Evolutionary conservation across 2,329 filamentous ascomycete species (phyloP).

Genomic region (Helminthosporium solani): DNA sequence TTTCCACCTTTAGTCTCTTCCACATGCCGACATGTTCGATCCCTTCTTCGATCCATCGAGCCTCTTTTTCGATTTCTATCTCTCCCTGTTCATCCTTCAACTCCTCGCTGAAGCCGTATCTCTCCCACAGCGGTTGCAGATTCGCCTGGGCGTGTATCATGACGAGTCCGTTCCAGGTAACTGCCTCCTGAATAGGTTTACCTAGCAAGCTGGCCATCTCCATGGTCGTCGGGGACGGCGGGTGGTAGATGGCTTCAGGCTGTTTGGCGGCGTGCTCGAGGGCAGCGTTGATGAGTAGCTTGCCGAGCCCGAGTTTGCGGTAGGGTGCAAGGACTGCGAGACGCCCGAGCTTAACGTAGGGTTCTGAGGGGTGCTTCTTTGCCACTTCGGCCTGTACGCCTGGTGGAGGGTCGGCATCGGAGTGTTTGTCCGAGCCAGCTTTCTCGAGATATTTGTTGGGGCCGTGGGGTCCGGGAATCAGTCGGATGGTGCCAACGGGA

Average conservation of each 20-base stretch:
- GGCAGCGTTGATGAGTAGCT: slow-evolving; percentile 65
- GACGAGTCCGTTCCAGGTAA: slow-evolving; percentile 71
- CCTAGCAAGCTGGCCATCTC: slow-evolving; percentile 50
- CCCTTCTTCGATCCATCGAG: slow-evolving; percentile 75
- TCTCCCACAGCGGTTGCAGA: slow-evolving; percentile 65
- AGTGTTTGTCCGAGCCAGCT: slow-evolving; percentile 26
- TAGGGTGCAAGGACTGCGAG: slow-evolving; percentile 69
- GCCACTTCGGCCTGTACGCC: slow-evolving; percentile 17
- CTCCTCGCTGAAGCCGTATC: slow-evolving; percentile 75
- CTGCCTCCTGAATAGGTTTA: slow-evolving; percentile 37
- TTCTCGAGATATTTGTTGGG: slow-evolving; percentile 55
- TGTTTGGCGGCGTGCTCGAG: slow-evolving; percentile 68
- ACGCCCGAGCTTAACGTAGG: slow-evolving; percentile 80
- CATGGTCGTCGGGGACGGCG: slow-evolving; percentile 38
- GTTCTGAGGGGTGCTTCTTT: slow-evolving; percentile 61
- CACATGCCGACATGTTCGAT: slow-evolving; percentile 88
- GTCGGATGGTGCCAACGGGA: slow-evolving; percentile 73
- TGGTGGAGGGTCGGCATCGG: slow-evolving; percentile 29
- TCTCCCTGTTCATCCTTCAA: slow-evolving; percentile 58
- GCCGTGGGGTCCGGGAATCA: slow-evolving; percentile 78
- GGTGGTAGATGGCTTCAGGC: slow-evolving; percentile 48
- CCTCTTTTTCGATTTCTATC: slow-evolving; percentile 33
- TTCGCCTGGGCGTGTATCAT: slow-evolving; percentile 76
- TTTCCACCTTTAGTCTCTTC: slow-evolving; percentile 47
- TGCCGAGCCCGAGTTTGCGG: slow-evolving; percentile 65